phyloP scores from a whole-genome alignment of 495 filamentous ascomycete genomes.

The Hypoxylon trugodes region DNA sequence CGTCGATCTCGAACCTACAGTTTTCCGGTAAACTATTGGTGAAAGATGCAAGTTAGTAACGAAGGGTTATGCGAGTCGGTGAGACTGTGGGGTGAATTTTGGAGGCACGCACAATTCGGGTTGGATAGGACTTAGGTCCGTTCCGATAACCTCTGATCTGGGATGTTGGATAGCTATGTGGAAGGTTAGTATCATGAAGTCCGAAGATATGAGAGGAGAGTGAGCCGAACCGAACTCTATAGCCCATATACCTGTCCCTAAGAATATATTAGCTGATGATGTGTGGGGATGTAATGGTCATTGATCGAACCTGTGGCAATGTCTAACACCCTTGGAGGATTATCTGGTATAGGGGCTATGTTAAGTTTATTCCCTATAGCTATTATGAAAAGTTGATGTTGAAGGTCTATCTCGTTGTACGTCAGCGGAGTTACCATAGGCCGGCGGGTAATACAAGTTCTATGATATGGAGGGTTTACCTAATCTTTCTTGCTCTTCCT shows the following conservation, averaged over 20 bases:
- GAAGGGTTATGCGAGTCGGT: not conserved
- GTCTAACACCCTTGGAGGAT: conserved; percentile 52
- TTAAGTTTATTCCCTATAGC: conserved; percentile 54
- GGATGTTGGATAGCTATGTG: conserved; percentile 41
- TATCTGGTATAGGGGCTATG: conserved; percentile 50
- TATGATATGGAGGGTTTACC: too few species aligned
- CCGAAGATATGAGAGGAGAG: not conserved
- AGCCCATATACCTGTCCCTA: conserved; percentile 56
- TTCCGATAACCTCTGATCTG: conserved; percentile 52
- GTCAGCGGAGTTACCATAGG: too few species aligned
- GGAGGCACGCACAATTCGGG: conserved; percentile 51
- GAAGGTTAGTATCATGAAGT: conserved; percentile 3
- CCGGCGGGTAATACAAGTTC: too few species aligned
- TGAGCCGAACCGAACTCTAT: conserved; percentile 49
- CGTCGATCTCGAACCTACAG: conserved; percentile 61
- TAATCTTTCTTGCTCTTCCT: conserved; percentile 57
- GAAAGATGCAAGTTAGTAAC: not conserved
- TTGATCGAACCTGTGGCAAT: conserved; percentile 48
- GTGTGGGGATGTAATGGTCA: not conserved
- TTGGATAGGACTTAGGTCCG: conserved; percentile 63
- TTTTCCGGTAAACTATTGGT: conserved; percentile 62
- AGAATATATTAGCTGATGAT: conserved; percentile 14
- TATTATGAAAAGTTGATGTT: conserved; percentile 56
- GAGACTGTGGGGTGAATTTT: not conserved
- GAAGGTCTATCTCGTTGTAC: conserved; percentile 52